Evolutionary conservation across 2,329 filamentous ascomycete species (phyloP).

Genomic region (Alternaria dauci): DNA sequence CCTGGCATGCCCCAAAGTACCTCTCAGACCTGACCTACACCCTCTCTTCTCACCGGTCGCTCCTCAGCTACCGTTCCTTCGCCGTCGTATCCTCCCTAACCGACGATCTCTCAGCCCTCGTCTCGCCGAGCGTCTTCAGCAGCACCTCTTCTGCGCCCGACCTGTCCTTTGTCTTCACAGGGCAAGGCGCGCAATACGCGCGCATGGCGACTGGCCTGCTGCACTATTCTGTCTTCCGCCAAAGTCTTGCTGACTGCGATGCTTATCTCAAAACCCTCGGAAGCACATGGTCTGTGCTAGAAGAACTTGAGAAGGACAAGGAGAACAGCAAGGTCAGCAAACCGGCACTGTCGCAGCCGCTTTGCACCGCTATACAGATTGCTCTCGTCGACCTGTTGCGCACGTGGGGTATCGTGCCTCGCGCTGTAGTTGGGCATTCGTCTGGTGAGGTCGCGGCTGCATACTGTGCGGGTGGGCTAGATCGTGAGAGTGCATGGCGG

Average conservation of each 20-base stretch:
- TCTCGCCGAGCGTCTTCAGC: conserved; percentile 5
- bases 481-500: conserved; percentile 9
- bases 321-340: conserved; percentile 12
- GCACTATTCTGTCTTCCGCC: conserved; percentile 11
- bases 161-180: conserved; percentile 37
- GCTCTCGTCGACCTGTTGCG: conserved; percentile 12
- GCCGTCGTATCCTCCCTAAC: conserved; percentile 9
- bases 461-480: conserved; percentile 12
- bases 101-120: conserved; percentile 4
- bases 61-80: conserved; percentile 21
- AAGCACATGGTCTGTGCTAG: conserved; percentile 18
- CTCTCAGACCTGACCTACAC: conserved; percentile 32
- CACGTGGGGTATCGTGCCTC: conserved; percentile 21
- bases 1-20: background rate
- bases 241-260: conserved; percentile 4
- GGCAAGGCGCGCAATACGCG: conserved; percentile 42
- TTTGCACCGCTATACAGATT: conserved; percentile 10
- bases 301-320: conserved; percentile 28
- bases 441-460: conserved; percentile 36
- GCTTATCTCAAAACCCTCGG: background rate
- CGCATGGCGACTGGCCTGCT: conserved; percentile 35
- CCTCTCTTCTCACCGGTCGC: conserved; percentile 31
- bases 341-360: conserved; percentile 18
- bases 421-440: conserved; percentile 28
- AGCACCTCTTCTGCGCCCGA: conserved; percentile 1